Evolutionary conservation across 495 filamentous ascomycete species (phyloP).

Genomic region (Talaromyces thailandensis): DNA sequence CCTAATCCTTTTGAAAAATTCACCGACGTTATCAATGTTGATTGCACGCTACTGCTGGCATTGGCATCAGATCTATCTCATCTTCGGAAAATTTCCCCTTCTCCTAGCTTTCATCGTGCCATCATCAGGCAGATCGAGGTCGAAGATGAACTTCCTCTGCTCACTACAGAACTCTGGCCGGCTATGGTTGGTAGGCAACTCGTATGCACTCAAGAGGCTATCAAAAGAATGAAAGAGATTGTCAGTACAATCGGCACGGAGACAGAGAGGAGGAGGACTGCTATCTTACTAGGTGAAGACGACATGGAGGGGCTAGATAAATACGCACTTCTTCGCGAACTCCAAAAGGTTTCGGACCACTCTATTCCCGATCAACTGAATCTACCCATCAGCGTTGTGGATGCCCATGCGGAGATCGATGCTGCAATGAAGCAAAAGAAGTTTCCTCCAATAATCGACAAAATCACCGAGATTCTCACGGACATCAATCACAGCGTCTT

Average conservation of each 20-base stretch:
- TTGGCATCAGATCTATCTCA: constrained; percentile 66
- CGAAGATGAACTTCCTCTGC: constrained; percentile 50
- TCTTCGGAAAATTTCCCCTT: constrained; percentile 24
- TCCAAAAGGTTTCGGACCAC: constrained; percentile 43
- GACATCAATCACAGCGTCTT: constrained; percentile 61
- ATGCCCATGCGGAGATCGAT: constrained; percentile 23
- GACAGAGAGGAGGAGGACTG: constrained; percentile 47
- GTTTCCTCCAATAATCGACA: constrained; percentile 28
- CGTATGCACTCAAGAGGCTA: constrained; percentile 55
- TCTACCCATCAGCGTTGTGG: constrained; percentile 44
- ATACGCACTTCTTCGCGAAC: constrained; percentile 24
- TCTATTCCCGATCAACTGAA: constrained; percentile 35
- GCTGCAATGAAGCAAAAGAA: constrained; percentile 16
- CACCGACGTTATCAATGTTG: constrained; percentile 55
- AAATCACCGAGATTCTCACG: constrained; percentile 38
- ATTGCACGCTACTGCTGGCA: constrained; percentile 66
- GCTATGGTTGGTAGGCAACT: constrained; percentile 43
- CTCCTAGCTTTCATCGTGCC: constrained; percentile 40
- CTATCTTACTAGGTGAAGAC: constrained; percentile 40
- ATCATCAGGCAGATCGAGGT: constrained; percentile 57
- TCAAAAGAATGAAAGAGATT: constrained; percentile 55
- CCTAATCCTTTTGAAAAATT: constrained; percentile 46
- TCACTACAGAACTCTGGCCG: constrained; percentile 55
- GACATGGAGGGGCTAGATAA: constrained; percentile 16
- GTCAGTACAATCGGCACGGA: constrained; percentile 57